Conservation (phyloP, 75 land plant genomes). For the Selaginella moellendorffii region DNA sequence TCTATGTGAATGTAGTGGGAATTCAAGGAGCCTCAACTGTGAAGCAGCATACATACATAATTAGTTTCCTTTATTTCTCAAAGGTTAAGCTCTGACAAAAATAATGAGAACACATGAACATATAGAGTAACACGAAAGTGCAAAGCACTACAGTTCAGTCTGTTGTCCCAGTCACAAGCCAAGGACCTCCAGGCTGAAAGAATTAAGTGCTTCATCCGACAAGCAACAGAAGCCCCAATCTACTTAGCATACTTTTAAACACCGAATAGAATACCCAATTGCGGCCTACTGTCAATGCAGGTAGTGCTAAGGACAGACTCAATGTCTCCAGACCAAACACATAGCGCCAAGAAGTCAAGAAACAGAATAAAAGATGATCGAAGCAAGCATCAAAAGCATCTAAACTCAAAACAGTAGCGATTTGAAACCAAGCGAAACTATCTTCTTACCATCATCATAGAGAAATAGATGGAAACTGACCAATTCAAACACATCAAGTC, state of each 20-base stretch:
- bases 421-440: neutral
- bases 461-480: conserved; percentile 1
- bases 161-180: conserved; percentile 1
- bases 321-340: conserved; percentile 1
- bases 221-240: neutral
- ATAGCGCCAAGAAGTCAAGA: conserved; percentile 1
- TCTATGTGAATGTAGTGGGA: neutral
- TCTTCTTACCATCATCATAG: neutral
- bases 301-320: conserved; percentile 1
- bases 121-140: conserved; percentile 1
- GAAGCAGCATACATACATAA: conserved; percentile 1
- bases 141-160: neutral
- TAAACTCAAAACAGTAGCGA: conserved; percentile 1
- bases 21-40: conserved; percentile 1
- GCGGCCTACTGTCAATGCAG: conserved; percentile 1
- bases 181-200: conserved; percentile 1
- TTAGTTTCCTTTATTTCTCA: conserved; percentile 1
- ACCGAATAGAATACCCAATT: neutral
- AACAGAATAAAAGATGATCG: conserved; percentile 1
- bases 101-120: neutral
- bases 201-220: neutral
- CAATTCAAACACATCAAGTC: conserved; percentile 1
- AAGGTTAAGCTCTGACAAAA: conserved; percentile 1
- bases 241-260: neutral
- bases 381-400: conserved; percentile 1